A percentile compares a stretch with the other conserved stretches of the same genome.
Conservation (phyloP, 2,329 filamentous ascomycete genomes). For the Fusarium metavorans region DNA sequence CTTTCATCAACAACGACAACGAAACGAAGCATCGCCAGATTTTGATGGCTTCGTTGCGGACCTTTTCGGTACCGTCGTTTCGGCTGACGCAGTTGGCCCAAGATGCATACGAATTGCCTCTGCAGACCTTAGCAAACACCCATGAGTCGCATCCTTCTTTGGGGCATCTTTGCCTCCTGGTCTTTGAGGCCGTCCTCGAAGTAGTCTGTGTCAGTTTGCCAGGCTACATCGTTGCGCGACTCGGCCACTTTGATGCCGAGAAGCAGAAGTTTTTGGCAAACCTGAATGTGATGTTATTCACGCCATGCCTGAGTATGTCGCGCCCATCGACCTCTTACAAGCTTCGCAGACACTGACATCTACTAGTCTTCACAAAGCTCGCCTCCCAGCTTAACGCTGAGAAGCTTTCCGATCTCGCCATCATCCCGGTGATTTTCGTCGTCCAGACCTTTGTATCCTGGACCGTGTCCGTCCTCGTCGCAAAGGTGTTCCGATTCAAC, state of each 20-base stretch:
- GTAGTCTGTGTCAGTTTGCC: slow-evolving; percentile 95
- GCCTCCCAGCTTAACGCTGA: slow-evolving; percentile 93
- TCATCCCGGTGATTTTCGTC: slow-evolving; percentile 95
- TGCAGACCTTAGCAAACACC: slow-evolving; percentile 55
- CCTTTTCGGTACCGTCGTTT: slow-evolving; percentile 58
- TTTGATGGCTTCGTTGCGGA: slow-evolving; percentile 54
- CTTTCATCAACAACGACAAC: slow-evolving; percentile 9
- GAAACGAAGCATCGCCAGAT: slow-evolving; percentile 6
- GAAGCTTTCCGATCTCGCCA: slow-evolving; percentile 88
- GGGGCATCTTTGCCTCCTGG: slow-evolving; percentile 79
- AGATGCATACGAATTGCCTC: slow-evolving; percentile 56
- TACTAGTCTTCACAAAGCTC: slow-evolving; percentile 91
- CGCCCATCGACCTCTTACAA: background rate
- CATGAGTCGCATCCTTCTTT: slow-evolving; percentile 73
- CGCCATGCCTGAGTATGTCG: slow-evolving; percentile 86
- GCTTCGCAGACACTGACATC: background rate
- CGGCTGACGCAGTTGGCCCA: slow-evolving; percentile 55
- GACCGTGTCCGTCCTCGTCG: slow-evolving; percentile 76
- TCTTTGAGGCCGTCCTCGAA: slow-evolving; percentile 94
- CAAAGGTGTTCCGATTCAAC: slow-evolving; percentile 82
- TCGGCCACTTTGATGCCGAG: slow-evolving; percentile 94
- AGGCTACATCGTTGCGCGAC: slow-evolving; percentile 89
- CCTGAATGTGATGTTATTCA: slow-evolving; percentile 95
- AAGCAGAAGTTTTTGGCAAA: slow-evolving; percentile 98
- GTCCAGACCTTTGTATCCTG: slow-evolving; percentile 91